These are phyloP conservation scores for Penicillium sclerotigenum DNA, from an alignment of 2,329 filamentous ascomycete species.

Conservation along the genomic window DNA sequence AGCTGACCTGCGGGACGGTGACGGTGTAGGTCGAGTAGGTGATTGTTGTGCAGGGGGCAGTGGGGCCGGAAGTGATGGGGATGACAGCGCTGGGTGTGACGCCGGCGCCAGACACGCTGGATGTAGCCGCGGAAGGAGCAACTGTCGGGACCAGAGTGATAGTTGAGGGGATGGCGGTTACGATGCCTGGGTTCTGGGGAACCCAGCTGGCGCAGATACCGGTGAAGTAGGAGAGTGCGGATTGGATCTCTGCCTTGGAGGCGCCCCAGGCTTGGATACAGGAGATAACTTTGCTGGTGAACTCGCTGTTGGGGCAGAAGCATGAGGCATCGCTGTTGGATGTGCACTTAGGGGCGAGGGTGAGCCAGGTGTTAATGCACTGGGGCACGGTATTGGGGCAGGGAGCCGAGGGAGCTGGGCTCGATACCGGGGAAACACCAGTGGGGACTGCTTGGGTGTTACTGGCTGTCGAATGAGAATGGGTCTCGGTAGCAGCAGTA, in stretches of 20 bases:
- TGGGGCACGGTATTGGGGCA: conserved; percentile 73
- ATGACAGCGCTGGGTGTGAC: conserved; percentile 32
- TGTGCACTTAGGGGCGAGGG: conserved; percentile 64
- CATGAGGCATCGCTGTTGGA: conserved; percentile 79
- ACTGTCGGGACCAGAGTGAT: conserved; percentile 51
- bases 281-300: conserved; percentile 73
- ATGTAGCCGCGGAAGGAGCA: conserved; percentile 42
- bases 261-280: conserved; percentile 77
- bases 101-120: conserved; percentile 46
- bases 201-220: conserved; percentile 82
- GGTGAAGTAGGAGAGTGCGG: conserved; percentile 79
- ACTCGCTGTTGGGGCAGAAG: conserved; percentile 78
- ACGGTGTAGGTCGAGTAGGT: conserved; percentile 42
- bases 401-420: conserved; percentile 30
- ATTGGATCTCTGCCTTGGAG: conserved; percentile 61
- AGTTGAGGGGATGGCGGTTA: conserved; percentile 67
- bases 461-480: not conserved
- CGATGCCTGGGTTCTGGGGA: conserved; percentile 75
- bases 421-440: conserved; percentile 22
- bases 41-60: conserved; percentile 40
- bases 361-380: conserved; percentile 90
- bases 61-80: conserved; percentile 25
- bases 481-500: conserved; percentile 17
- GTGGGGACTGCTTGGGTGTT: conserved; percentile 3
- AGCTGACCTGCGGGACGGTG: conserved; percentile 47